Percentiles rank a stretch among this genome's conserved stretches.
phyloP scores from a whole-genome alignment of 2,329 filamentous ascomycete species.

The Neocucurbitaria cava region DNA sequence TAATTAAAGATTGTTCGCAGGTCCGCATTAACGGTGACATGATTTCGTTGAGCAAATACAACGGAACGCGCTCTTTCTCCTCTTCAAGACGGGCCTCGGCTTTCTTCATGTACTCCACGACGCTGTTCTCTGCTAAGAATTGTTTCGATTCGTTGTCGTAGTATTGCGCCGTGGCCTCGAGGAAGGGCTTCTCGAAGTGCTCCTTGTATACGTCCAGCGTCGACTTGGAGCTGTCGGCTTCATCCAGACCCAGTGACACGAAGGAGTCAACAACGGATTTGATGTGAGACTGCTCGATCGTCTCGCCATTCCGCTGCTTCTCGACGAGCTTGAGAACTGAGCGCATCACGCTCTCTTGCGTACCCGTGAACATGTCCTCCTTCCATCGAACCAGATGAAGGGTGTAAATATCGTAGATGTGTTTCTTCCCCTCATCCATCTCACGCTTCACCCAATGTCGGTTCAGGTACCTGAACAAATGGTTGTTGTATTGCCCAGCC shows the following conservation, averaged over 20 bases:
- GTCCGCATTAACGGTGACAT: constrained; percentile 81
- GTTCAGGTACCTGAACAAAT: constrained; percentile 95
- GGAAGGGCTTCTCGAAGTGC: constrained; percentile 92
- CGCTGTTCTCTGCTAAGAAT: constrained; percentile 94
- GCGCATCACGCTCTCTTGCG: constrained; percentile 89
- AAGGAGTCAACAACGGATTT: constrained; percentile 97
- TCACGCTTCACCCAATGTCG: constrained; percentile 99
- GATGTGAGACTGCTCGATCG: constrained; percentile 95
- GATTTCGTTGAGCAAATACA: constrained; percentile 93
- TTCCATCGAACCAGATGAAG: constrained; percentile 96
- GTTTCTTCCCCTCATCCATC: constrained; percentile 98
- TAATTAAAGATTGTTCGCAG: constrained; percentile 89
- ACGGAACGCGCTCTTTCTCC: constrained; percentile 89
- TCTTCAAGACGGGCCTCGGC: constrained; percentile 87
- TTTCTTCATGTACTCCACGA: constrained; percentile 99
- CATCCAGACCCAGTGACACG: constrained; percentile 89
- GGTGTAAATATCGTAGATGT: constrained; percentile 97
- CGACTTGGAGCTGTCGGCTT: constrained; percentile 89
- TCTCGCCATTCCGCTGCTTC: constrained; percentile 96
- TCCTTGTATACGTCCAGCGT: constrained; percentile 93
- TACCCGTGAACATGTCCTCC: constrained; percentile 82
- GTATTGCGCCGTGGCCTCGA: constrained; percentile 81
- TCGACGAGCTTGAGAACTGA: constrained; percentile 94
- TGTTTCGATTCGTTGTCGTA: constrained; percentile 92
- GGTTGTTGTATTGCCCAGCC: constrained; percentile 96